These are phyloP conservation scores for Saccharomyces hybrid DNA, from an alignment of 1,139 yeast genomes.

Conservation along the genomic window DNA sequence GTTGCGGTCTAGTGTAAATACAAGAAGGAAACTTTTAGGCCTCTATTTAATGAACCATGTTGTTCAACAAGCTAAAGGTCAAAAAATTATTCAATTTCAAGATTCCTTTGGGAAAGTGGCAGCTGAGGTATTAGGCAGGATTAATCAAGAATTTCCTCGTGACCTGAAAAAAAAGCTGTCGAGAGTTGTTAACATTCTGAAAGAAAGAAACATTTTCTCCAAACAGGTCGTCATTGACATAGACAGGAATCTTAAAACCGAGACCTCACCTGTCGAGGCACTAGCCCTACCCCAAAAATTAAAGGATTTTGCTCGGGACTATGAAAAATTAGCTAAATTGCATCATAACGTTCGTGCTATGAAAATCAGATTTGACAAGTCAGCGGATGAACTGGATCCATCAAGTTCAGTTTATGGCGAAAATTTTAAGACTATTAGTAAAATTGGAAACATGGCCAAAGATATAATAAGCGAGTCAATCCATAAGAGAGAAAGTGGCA, in stretches of 20 bases:
- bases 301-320: conserved; percentile 12
- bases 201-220: conserved; percentile 54
- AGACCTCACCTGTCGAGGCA: conserved; percentile 4
- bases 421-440: conserved; percentile 23
- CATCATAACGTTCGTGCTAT: conserved; percentile 19
- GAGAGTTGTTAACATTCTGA: conserved; percentile 72
- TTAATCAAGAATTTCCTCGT: conserved; percentile 22
- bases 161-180: conserved; percentile 47
- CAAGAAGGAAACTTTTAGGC: conserved; percentile 48
- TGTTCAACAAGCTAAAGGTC: conserved; percentile 71
- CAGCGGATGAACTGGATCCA: conserved; percentile 25
- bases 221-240: conserved; percentile 39
- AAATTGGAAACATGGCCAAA: conserved; percentile 23
- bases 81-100: conserved; percentile 54
- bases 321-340: conserved; percentile 15
- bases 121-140: conserved; percentile 32
- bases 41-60: conserved; percentile 78
- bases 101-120: conserved; percentile 47
- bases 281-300: conserved; percentile 14
- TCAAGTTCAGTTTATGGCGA: conserved; percentile 26
- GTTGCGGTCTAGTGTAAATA: conserved; percentile 27
- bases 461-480: conserved; percentile 20
- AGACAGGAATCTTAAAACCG: conserved; percentile 11
- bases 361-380: conserved; percentile 25
- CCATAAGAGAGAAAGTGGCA: conserved; percentile 14